A percentile compares a stretch with the other conserved stretches of the same genome.
These are phyloP conservation scores for Talaromyces sp. DNA, from an alignment of 2,329 filamentous ascomycete genomes.

Conservation along the genomic window DNA sequence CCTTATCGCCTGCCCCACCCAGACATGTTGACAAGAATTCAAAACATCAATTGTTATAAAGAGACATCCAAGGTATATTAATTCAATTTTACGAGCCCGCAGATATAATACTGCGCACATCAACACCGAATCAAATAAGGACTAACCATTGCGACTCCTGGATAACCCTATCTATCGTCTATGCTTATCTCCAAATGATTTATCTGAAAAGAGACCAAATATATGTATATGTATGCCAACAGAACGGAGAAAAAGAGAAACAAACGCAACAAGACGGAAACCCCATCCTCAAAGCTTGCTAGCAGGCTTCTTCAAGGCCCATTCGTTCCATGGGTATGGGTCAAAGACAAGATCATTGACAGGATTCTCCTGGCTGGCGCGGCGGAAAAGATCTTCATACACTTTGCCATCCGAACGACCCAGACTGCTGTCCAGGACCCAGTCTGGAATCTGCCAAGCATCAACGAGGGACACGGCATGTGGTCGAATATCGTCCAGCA, in stretches of 20 bases:
- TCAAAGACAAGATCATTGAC: constrained; percentile 67
- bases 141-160: not conserved
- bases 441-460: constrained; percentile 71
- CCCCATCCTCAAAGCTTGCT: not conserved
- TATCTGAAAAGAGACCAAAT: not conserved
- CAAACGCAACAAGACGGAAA: not conserved
- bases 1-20: not conserved
- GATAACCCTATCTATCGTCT: not conserved
- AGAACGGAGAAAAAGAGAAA: not conserved
- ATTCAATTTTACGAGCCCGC: too few species aligned
- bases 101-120: not conserved
- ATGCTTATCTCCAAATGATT: not conserved
- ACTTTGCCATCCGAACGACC: constrained; percentile 68
- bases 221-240: not conserved
- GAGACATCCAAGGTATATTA: too few species aligned
- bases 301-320: not conserved
- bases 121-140: not conserved
- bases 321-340: constrained; percentile 31
- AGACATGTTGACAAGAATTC: too few species aligned
- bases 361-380: constrained; percentile 67
- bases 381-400: constrained; percentile 69
- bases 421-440: constrained; percentile 66
- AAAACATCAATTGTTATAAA: too few species aligned
- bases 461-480: constrained; percentile 68
- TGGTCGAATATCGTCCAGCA: constrained; percentile 66